Evolutionary conservation across 139 green algal genomes (phyloP), one percentile per base, ranked within the genome.

Genomic region (Mesotaenium endlicherianum): DNA sequence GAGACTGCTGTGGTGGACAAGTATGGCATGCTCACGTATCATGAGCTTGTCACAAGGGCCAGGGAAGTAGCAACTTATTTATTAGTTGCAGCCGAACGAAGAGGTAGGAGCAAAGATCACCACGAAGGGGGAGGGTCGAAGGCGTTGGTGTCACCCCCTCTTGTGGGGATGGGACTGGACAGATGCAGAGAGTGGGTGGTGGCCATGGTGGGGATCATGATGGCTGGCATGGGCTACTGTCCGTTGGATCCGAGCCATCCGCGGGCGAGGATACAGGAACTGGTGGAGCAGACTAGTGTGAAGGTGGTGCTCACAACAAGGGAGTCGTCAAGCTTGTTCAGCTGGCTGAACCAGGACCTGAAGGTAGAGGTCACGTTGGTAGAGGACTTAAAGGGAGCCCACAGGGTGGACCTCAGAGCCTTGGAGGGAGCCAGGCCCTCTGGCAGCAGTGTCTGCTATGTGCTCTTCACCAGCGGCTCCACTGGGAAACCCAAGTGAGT

Each of bases 161-260:
- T 84, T 26, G 47, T 84, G 68, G 77, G 57, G 38, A 41, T 84
- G 36, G 69, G 77, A 17, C 42, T 84, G 43, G 77, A 57, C 38
- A 75, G 77, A 39, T 38, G 77, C 26, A 45, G 39, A 2, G 77
- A 84, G n/a, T 84, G 77, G 77, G 77, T 84, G 30, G 77, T 53
- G 31, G 57, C 57, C 36, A 79, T 84, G 3, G 42, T 74, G 0
- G 77, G 77, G 3, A 55, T 76, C 2, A 50, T 84, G 30, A 79
- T 84, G 57, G 58, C 57, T 53, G 77, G 77, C 17, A 1, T 49
- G 36, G 77, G 30, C 42, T 84, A 84, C 68, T 39, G 34, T n/a
- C 77, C 77, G 30, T 30, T 84, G 3, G 77, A 79, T 53, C 57
- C 77, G 6, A 31, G 5, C 14, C 43, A 34, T 8, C 77, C 57